Evolutionary conservation across 371 early-diverging fungal species (phyloP), one percentile per base, ranked within the genome.

Genomic region (Chytridiales sp.): DNA sequence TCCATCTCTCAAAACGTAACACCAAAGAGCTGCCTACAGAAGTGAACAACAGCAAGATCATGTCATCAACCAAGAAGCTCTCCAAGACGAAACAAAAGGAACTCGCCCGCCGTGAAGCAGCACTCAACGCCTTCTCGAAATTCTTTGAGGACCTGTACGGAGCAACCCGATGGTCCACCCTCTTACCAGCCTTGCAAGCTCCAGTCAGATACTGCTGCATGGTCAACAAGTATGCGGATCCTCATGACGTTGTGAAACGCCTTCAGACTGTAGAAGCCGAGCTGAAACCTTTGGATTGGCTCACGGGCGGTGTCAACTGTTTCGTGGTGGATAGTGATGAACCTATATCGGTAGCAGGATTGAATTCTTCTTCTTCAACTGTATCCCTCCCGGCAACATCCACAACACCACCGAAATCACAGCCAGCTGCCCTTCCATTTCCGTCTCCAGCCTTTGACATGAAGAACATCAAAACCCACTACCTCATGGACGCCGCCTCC

Each of bases 141-240:
- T 76, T 68, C 62, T 84, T 79, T 55, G 66, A 70, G 32, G 53
- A 64, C 21, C 77, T 76, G 43, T 82, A 74, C 66, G 80, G 78
- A 13, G 44, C 62, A 5, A 78, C 77, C n/a, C 76, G 83, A 13
- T 84, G 85, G 85, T 50, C 63, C 2, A 36, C 40, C 6, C 53
- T 84, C 3, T 65, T 80, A 0, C 66, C 72, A 43, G 75, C 81
- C 1, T 56, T 84, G 17, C 63, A 77, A 48, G 61, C 64, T 4
- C 79, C 75, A 1, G 69, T 70, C 8, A 69, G 78, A 0, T 77
- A 80, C 55, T 73, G 75, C 47, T 70, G 80, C 24, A 68, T 84
- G 73, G 61, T 83, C 48, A 84, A 84, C 66, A 75, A 74, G 47
- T 74, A 77, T 47, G 73, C 77, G 19, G 66, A 72, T 24, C 59